Percentiles rank a stretch among this genome's conserved stretches.
phyloP scores from a whole-genome alignment of 2,329 filamentous ascomycete genomes.

The Penicillium brevicompactum region DNA sequence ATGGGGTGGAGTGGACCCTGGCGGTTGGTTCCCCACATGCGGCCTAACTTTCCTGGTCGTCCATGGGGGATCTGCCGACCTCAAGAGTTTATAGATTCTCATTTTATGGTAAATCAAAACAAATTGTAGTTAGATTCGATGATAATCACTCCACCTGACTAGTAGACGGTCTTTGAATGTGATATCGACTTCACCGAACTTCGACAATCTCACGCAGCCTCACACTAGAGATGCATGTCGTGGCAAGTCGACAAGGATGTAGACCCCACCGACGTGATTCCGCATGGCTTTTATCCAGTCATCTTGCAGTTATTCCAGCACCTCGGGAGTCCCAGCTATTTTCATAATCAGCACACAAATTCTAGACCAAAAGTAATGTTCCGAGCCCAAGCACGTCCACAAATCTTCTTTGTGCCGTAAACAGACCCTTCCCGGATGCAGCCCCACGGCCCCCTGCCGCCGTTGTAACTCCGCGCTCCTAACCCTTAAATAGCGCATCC shows the following conservation, averaged over 20 bases:
- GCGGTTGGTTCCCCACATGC: slow-evolving; percentile 1
- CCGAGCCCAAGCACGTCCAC: not conserved
- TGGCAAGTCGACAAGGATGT: not conserved
- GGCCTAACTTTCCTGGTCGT: not conserved
- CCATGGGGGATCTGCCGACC: not conserved
- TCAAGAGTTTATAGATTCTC: not conserved
- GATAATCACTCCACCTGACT: not conserved
- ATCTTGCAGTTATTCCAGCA: not conserved
- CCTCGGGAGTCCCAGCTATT: slow-evolving; percentile 1
- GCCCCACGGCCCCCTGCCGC: not conserved
- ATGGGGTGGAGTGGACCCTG: not conserved
- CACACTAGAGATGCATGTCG: not conserved
- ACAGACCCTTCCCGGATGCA: not conserved
- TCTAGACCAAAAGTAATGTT: not conserved
- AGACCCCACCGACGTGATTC: not conserved
- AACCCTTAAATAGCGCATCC: not conserved
- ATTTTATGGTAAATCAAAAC: not conserved
- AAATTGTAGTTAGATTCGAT: not conserved
- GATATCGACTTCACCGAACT: no score
- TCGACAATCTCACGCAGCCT: not conserved
- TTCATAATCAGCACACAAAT: not conserved
- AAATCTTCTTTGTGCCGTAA: not conserved
- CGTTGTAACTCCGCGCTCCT: not conserved
- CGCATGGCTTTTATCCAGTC: not conserved
- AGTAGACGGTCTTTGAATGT: not conserved